phyloP scores from a whole-genome alignment of 805 yeast species.

The Teunomyces kruisii region DNA sequence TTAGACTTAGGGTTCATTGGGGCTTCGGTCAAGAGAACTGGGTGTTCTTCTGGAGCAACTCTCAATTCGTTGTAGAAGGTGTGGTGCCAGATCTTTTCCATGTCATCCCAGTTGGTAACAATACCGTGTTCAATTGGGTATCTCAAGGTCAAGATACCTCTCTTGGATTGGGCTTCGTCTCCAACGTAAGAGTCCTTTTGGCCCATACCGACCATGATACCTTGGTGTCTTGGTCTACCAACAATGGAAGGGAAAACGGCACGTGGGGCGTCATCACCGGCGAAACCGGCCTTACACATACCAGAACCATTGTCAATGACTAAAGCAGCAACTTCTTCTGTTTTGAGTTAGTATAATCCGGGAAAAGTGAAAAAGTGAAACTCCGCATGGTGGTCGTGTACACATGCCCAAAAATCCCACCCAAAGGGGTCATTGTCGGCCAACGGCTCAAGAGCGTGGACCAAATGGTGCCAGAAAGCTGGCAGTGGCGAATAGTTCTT shows the following conservation, averaged over 20 bases:
- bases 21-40: constrained; percentile 98
- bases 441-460: background rate
- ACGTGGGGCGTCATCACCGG: constrained; percentile 99
- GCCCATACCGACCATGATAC: constrained; percentile 99
- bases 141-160: constrained; percentile 98
- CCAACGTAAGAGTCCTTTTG: constrained; percentile 99
- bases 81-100: constrained; percentile 99
- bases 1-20: constrained; percentile 99
- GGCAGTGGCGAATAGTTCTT: background rate
- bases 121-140: constrained; percentile 99
- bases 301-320: constrained; percentile 99
- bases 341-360: constrained; percentile 27
- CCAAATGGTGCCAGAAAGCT: background rate
- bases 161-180: constrained; percentile 99
- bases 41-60: constrained; percentile 99
- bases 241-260: constrained; percentile 99
- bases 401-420: background rate
- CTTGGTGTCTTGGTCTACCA: constrained; percentile 99
- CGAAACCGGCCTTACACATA: constrained; percentile 99
- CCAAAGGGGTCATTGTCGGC: background rate
- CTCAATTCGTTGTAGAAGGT: constrained; percentile 99
- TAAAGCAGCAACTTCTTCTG: constrained; percentile 54
- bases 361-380: constrained; percentile 1
- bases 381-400: constrained; percentile 7
- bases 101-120: constrained; percentile 99